Evolutionary conservation across 495 filamentous ascomycete species (phyloP).

Genomic region (Talaromyces liani): DNA sequence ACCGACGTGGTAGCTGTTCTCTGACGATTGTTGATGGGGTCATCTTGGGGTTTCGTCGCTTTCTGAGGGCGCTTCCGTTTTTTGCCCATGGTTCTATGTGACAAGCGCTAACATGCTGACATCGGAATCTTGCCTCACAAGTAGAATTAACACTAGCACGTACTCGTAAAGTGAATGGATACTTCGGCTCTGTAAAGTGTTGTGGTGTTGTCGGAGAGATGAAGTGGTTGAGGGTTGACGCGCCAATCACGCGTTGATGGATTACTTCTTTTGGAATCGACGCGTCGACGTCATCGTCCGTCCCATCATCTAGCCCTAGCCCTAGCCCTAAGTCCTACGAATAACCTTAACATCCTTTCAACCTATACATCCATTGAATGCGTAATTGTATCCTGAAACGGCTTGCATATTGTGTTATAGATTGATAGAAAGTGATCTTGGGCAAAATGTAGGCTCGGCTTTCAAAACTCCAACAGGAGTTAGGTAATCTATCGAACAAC

Average conservation of each 20-base stretch:
- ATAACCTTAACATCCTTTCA: not conserved
- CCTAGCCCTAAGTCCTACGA: not conserved
- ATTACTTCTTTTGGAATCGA: not conserved
- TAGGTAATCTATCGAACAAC: too few relatives aligned
- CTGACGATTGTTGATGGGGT: not conserved
- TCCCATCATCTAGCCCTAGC: conserved; percentile 11
- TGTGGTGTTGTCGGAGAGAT: not conserved
- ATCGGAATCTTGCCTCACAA: not conserved
- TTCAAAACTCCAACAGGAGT: too few relatives aligned
- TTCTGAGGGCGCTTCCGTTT: conserved; percentile 38
- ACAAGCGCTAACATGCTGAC: not conserved
- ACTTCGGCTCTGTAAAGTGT: not conserved
- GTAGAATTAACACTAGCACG: not conserved
- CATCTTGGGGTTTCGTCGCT: conserved; percentile 13
- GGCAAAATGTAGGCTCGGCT: too few relatives aligned
- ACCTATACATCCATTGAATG: too few relatives aligned
- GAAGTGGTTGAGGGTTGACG: not conserved
- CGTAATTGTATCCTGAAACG: too few relatives aligned
- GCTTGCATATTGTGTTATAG: too few relatives aligned
- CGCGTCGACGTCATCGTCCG: not conserved
- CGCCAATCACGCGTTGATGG: not conserved
- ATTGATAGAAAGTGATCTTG: too few relatives aligned
- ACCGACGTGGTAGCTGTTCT: not conserved
- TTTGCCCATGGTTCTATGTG: conserved; percentile 25
- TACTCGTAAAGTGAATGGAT: not conserved